phyloP scores from a whole-genome alignment of 208 protist genomes.

The Naegleria fowleri region DNA sequence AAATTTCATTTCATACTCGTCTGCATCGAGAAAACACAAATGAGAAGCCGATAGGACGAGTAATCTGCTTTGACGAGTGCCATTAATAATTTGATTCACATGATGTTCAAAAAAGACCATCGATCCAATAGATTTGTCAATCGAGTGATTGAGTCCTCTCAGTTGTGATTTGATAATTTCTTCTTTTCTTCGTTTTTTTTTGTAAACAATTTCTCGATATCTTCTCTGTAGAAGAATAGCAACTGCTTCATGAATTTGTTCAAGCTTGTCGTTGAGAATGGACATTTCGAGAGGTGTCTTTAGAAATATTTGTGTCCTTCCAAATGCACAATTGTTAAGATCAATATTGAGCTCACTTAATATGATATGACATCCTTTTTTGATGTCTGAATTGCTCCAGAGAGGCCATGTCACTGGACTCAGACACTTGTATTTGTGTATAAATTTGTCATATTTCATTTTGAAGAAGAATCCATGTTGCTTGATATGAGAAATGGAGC shows the following conservation, averaged over 20 bases:
- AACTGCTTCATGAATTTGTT: constrained; percentile 64
- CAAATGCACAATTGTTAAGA: constrained; percentile 42
- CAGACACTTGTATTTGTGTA: neutral
- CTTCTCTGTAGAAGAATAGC: constrained; percentile 70
- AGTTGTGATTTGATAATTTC: neutral
- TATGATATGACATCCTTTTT: neutral
- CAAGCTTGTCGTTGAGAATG: constrained; percentile 70
- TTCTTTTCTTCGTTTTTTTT: neutral
- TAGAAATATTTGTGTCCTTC: constrained; percentile 88
- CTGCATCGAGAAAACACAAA: neutral
- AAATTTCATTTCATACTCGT: neutral
- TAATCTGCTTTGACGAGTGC: neutral
- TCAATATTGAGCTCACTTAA: neutral
- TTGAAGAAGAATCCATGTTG: neutral
- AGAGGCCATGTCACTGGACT: neutral
- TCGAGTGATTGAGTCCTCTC: neutral
- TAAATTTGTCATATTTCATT: neutral
- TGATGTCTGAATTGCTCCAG: neutral
- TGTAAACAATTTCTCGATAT: constrained; percentile 56
- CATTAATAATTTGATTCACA: neutral
- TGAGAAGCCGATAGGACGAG: neutral
- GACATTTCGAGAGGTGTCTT: constrained; percentile 75
- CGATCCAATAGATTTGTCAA: neutral
- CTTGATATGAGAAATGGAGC: neutral
- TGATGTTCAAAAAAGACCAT: neutral